Evolutionary conservation across 371 early-diverging fungal genomes (phyloP).

Genomic region (Mortierella sp.): DNA sequence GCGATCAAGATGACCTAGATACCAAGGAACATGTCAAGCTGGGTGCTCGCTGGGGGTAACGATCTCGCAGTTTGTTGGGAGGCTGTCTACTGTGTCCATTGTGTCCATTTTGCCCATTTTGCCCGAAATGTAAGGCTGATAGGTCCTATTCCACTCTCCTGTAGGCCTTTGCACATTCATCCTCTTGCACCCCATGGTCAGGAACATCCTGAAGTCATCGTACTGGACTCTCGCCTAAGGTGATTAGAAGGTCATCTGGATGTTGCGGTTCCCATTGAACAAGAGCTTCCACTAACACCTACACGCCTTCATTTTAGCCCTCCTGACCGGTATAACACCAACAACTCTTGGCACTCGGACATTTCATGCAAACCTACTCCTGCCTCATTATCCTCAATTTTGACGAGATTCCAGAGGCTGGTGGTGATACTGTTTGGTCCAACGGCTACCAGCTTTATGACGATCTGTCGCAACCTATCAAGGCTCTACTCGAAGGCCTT

Average conservation of each 20-base stretch:
- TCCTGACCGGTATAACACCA: slow-evolving; percentile 42
- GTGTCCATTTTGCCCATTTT: too few species aligned
- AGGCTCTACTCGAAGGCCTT: slow-evolving; percentile 66
- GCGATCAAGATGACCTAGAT: slow-evolving; percentile 64
- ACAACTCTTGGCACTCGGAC: slow-evolving; percentile 66
- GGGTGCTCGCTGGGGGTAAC: slow-evolving; percentile 59
- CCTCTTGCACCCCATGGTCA: slow-evolving; percentile 54
- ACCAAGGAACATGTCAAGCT: slow-evolving; percentile 61
- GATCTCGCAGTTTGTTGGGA: too few species aligned
- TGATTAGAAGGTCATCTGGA: not conserved
- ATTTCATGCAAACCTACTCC: slow-evolving; percentile 70
- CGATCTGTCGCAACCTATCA: slow-evolving; percentile 61
- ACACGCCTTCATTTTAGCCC: slow-evolving; percentile 1
- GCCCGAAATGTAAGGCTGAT: slow-evolving; percentile 5
- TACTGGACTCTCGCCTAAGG: slow-evolving; percentile 39
- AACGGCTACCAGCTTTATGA: slow-evolving; percentile 71
- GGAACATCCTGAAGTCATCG: slow-evolving; percentile 45
- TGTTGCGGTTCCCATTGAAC: too few species aligned
- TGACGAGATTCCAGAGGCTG: slow-evolving; percentile 61
- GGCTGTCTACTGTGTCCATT: too few species aligned
- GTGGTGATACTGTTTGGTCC: slow-evolving; percentile 69
- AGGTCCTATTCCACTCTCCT: slow-evolving; percentile 13
- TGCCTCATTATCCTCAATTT: slow-evolving; percentile 62
- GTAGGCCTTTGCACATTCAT: slow-evolving; percentile 63
- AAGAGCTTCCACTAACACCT: too few species aligned